These are phyloP conservation scores for Suillus alpinus DNA, from an alignment of 768 basidiomycete genomes.

Conservation along the genomic window DNA sequence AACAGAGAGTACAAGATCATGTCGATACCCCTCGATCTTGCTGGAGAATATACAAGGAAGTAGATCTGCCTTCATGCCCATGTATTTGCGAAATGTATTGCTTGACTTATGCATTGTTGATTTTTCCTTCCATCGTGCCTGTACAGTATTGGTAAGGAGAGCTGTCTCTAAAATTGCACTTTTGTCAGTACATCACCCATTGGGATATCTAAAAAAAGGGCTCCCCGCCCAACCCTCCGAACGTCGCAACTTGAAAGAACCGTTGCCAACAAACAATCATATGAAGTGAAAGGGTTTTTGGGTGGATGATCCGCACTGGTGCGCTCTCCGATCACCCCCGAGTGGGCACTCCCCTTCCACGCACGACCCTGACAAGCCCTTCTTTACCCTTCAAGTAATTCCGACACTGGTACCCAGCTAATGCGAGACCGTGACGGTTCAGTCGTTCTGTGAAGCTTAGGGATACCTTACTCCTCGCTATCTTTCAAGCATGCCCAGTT, in stretches of 20 bases:
- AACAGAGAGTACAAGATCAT: background rate
- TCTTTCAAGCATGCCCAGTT: constrained; percentile 25
- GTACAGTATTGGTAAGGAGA: background rate
- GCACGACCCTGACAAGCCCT: background rate
- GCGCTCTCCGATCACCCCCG: background rate
- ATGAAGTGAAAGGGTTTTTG: background rate
- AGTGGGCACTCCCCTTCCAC: background rate
- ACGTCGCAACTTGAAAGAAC: background rate
- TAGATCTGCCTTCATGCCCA: background rate
- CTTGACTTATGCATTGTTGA: background rate
- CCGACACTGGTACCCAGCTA: background rate
- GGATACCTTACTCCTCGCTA: background rate
- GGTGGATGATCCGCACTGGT: background rate
- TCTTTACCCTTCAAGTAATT: too few relatives aligned
- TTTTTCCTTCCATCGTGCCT: background rate
- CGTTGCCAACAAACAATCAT: background rate
- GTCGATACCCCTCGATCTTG: background rate
- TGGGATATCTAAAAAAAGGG: background rate
- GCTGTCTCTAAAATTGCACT: background rate
- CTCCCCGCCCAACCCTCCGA: background rate
- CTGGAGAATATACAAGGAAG: background rate
- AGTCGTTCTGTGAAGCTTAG: background rate
- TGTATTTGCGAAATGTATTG: background rate
- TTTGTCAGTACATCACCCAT: background rate
- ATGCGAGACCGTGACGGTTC: background rate